A percentile compares a stretch with the other conserved stretches of the same genome.
Conservation (phyloP, 2,329 filamentous ascomycete species). For the Aureobasidium pullulans region DNA sequence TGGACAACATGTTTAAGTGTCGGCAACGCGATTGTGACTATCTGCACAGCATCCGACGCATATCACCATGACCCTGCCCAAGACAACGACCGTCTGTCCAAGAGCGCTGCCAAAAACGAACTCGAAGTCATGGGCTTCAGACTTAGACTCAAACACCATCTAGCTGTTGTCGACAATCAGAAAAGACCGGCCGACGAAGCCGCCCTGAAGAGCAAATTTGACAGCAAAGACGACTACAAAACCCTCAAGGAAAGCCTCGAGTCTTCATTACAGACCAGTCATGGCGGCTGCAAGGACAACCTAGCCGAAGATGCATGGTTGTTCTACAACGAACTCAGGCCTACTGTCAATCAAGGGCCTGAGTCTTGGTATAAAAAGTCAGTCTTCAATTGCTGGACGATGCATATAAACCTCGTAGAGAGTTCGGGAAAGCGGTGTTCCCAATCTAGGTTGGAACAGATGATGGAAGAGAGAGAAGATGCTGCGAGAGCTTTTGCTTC, state of each 20-base stretch:
- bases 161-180: conserved; percentile 16
- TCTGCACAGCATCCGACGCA: conserved; percentile 7
- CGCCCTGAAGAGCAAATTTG: conserved; percentile 19
- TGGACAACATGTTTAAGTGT: conserved; percentile 28
- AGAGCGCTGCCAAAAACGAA: conserved; percentile 5
- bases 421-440: too few relatives aligned
- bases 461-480: too few relatives aligned
- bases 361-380: too few relatives aligned
- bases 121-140: conserved; percentile 27
- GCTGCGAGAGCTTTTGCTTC: too few relatives aligned
- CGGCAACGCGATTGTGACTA: conserved; percentile 22
- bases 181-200: conserved; percentile 16
- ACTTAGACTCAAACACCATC: conserved; percentile 24
- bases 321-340: not conserved
- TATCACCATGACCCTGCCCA: conserved; percentile 19
- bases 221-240: conserved; percentile 16
- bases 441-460: too few relatives aligned
- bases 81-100: conserved; percentile 17
- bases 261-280: too few relatives aligned
- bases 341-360: too few relatives aligned
- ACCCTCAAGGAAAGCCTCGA: conserved; percentile 6
- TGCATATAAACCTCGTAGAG: too few relatives aligned
- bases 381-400: too few relatives aligned
- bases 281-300: not conserved
- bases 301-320: not conserved